These are phyloP conservation scores for Xylaria sp. DNA, from an alignment of 2,329 filamentous ascomycete genomes.

Conservation along the genomic window DNA sequence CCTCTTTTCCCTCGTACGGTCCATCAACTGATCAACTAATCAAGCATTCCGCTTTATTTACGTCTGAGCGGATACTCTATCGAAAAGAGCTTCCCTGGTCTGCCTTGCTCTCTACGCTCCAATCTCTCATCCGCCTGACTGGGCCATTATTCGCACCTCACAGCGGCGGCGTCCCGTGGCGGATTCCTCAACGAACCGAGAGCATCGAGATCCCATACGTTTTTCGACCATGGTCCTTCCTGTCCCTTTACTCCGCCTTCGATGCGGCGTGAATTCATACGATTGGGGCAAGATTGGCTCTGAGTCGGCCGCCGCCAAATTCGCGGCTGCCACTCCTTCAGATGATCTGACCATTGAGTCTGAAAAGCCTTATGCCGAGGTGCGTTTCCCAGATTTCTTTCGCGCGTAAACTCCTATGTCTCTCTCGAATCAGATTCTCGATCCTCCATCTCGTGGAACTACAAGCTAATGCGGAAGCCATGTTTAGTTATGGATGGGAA, in stretches of 20 bases:
- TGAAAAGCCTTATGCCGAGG: slow-evolving; percentile 94
- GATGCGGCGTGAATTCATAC: slow-evolving; percentile 96
- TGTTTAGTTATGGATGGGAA: slow-evolving; percentile 94
- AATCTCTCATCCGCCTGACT: neutral
- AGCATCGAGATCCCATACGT: neutral
- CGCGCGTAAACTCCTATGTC: neutral
- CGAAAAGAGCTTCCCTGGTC: neutral
- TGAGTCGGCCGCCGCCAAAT: slow-evolving; percentile 86
- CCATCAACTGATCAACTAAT: too few species aligned
- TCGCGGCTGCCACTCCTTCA: slow-evolving; percentile 82
- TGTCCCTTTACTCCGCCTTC: slow-evolving; percentile 82
- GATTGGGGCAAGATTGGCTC: slow-evolving; percentile 97
- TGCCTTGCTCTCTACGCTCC: neutral
- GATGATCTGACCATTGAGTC: slow-evolving; percentile 77
- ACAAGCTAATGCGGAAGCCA: slow-evolving; percentile 9
- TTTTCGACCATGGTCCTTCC: slow-evolving; percentile 57
- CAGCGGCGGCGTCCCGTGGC: neutral
- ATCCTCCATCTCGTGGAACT: neutral
- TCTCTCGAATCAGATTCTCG: neutral
- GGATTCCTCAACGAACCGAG: neutral
- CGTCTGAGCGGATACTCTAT: neutral
- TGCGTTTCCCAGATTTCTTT: slow-evolving; percentile 45
- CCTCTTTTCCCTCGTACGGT: too few species aligned
- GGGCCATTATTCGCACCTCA: neutral
- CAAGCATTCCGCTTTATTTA: too few species aligned